Evolutionary conservation across 2,329 filamentous ascomycete genomes (phyloP).

Genomic region (Lachnellula occidentalis): DNA sequence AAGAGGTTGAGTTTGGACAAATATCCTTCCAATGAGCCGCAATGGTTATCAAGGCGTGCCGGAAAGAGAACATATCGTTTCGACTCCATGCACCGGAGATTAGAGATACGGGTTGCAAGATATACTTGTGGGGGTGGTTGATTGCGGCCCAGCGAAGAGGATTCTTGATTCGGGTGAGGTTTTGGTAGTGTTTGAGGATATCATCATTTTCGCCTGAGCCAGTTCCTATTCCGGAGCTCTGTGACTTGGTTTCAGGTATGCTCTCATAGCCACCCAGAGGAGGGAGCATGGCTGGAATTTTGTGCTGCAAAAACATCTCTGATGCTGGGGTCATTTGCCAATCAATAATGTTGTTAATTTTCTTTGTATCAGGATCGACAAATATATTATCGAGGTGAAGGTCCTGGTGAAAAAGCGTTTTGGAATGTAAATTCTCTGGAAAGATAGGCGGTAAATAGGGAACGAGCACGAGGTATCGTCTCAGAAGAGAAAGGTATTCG

Average conservation of each 20-base stretch:
- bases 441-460: conserved; percentile 9
- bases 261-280: background rate
- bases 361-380: conserved; percentile 34
- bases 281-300: conserved; percentile 11
- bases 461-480: conserved; percentile 13
- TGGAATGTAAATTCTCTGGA: background rate
- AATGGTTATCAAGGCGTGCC: background rate
- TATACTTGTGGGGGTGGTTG: background rate
- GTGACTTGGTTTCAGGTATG: background rate
- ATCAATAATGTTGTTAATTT: conserved; percentile 36
- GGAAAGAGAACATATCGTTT: conserved; percentile 12
- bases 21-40: background rate
- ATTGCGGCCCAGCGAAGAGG: conserved; percentile 7
- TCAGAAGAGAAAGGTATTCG: conserved; percentile 17
- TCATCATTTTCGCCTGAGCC: conserved; percentile 2
- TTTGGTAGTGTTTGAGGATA: conserved; percentile 9
- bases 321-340: conserved; percentile 32
- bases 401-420: conserved; percentile 35
- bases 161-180: conserved; percentile 6
- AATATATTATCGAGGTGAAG: conserved; percentile 39
- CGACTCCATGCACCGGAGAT: conserved; percentile 10
- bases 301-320: conserved; percentile 11
- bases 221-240: background rate
- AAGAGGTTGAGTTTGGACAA: background rate
- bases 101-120: conserved; percentile 9